Evolutionary conservation across 495 filamentous ascomycete species (phyloP).

Genomic region (Aspergillus avenaceus): DNA sequence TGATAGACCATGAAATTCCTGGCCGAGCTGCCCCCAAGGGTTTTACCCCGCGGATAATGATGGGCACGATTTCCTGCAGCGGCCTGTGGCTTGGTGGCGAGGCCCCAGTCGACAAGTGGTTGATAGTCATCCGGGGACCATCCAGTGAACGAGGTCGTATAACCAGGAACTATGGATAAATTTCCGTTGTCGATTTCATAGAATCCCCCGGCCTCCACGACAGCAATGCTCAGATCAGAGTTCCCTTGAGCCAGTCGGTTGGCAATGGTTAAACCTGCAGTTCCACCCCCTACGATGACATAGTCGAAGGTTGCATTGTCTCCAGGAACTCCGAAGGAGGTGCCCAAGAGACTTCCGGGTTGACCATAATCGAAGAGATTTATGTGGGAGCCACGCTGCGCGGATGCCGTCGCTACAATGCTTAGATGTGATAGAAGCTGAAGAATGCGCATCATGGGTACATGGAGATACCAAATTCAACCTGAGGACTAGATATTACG

Average conservation of each 20-base stretch:
- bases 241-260: slow-evolving; percentile 29
- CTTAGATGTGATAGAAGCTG: neutral
- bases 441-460: neutral
- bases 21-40: slow-evolving; percentile 27
- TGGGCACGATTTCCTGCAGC: slow-evolving; percentile 17
- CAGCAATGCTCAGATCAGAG: slow-evolving; percentile 26
- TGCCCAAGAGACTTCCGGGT: slow-evolving; percentile 12
- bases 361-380: slow-evolving; percentile 16
- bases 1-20: slow-evolving; percentile 45
- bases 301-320: slow-evolving; percentile 27
- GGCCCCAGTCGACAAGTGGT: slow-evolving; percentile 46
- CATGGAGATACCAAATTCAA: neutral
- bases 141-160: slow-evolving; percentile 52
- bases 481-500: neutral
- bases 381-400: slow-evolving; percentile 1
- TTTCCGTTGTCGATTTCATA: slow-evolving; percentile 50
- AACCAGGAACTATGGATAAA: slow-evolving; percentile 38
- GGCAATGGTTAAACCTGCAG: slow-evolving; percentile 37
- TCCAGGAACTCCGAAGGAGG: slow-evolving; percentile 9
- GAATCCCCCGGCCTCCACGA: slow-evolving; percentile 53
- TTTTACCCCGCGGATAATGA: slow-evolving; percentile 27
- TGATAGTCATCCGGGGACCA: slow-evolving; percentile 43
- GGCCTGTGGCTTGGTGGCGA: slow-evolving; percentile 34
- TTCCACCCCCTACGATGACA: slow-evolving; percentile 37
- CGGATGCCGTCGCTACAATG: slow-evolving; percentile 1